These are phyloP conservation scores for Sporisorium exsertum DNA, from an alignment of 1,284 basidiomycete genomes.

Conservation along the genomic window DNA sequence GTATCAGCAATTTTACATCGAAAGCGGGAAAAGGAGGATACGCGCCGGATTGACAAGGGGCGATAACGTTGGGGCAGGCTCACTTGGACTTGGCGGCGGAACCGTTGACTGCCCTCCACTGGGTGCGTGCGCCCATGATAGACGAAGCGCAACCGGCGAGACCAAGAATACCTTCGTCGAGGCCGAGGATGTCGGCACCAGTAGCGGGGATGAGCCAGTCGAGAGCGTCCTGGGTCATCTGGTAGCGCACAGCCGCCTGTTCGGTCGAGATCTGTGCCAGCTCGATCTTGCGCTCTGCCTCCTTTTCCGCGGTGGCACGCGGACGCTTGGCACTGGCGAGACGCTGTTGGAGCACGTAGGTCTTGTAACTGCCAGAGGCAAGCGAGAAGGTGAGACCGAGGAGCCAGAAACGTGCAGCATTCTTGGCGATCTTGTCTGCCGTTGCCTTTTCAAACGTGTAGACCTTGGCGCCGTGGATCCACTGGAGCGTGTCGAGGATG, in stretches of 20 bases:
- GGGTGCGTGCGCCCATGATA: constrained; percentile 65
- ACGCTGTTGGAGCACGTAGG: constrained; percentile 64
- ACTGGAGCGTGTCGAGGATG: constrained; percentile 67
- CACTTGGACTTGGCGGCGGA: constrained; percentile 57
- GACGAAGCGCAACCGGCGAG: constrained; percentile 64
- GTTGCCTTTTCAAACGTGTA: constrained; percentile 74
- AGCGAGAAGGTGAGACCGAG: constrained; percentile 73
- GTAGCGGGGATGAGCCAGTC: constrained; percentile 91
- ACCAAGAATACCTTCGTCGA: constrained; percentile 80
- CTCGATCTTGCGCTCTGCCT: constrained; percentile 77
- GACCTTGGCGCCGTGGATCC: constrained; percentile 68
- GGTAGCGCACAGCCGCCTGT: constrained; percentile 77
- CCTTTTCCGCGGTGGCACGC: constrained; percentile 75
- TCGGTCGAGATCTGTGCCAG: constrained; percentile 77
- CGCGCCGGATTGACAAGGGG: no score
- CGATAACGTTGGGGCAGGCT: not conserved
- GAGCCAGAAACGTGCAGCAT: constrained; percentile 90
- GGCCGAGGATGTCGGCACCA: constrained; percentile 79
- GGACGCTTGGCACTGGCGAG: constrained; percentile 50
- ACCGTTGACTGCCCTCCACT: constrained; percentile 68
- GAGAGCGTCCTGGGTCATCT: constrained; percentile 83
- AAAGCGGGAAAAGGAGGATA: no score
- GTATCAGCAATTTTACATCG: constrained; percentile 1
- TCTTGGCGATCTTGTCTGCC: constrained; percentile 77
- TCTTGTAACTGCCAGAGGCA: constrained; percentile 64